These are phyloP conservation scores for Alternaria tenuissima DNA, from an alignment of 2,329 filamentous ascomycete species.

Conservation along the genomic window DNA sequence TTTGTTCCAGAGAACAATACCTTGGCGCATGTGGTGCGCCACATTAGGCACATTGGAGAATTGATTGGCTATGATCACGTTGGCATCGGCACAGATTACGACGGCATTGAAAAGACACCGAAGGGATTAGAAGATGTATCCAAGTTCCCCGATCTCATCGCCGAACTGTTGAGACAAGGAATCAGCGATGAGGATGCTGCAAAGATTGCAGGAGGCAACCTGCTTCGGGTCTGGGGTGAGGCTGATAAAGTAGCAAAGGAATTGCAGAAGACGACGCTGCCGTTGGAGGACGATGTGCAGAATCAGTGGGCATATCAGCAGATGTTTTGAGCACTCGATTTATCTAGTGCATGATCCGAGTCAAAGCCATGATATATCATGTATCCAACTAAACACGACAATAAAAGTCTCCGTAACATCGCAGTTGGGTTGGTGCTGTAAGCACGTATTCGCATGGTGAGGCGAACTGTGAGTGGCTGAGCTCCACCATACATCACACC, in stretches of 20 bases:
- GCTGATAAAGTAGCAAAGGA: slow-evolving; percentile 75
- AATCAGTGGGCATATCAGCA: slow-evolving; percentile 27
- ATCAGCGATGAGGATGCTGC: slow-evolving; percentile 76
- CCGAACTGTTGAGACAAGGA: slow-evolving; percentile 75
- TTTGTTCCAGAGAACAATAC: slow-evolving; percentile 74
- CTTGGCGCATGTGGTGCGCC: slow-evolving; percentile 77
- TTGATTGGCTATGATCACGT: slow-evolving; percentile 88
- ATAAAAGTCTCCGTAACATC: neutral
- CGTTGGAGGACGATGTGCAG: slow-evolving; percentile 55
- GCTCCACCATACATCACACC: slow-evolving; percentile 27
- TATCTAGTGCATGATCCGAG: neutral
- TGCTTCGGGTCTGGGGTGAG: slow-evolving; percentile 83
- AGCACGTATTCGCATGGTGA: slow-evolving; percentile 4
- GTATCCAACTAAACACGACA: neutral
- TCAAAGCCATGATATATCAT: neutral
- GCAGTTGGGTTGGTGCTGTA: neutral
- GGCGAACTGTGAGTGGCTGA: slow-evolving; percentile 13
- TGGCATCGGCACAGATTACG: slow-evolving; percentile 88
- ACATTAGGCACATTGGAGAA: slow-evolving; percentile 83
- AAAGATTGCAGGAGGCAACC: slow-evolving; percentile 80
- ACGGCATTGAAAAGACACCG: slow-evolving; percentile 74
- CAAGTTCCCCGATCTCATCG: slow-evolving; percentile 80
- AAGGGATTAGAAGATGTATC: slow-evolving; percentile 83
- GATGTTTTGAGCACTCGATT: neutral
- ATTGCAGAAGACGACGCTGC: slow-evolving; percentile 63